phyloP scores from a whole-genome alignment of 1,139 yeast species.

The Debaryomycetaceae sp. region DNA sequence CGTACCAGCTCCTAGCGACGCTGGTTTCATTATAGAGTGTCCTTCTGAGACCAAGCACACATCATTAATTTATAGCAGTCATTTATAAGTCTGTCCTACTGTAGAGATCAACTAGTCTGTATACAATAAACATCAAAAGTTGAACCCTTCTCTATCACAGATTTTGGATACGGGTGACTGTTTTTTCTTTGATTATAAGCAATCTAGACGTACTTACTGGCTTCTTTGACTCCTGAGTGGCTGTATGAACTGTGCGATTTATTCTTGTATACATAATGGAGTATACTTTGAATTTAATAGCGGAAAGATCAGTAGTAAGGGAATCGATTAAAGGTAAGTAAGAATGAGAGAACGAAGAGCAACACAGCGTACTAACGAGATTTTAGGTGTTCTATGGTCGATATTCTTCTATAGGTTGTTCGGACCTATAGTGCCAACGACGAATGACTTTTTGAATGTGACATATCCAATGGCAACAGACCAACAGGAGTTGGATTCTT shows the following conservation, averaged over 20 bases:
- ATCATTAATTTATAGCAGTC: too few relatives aligned
- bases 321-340: slow-evolving; percentile 45
- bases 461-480: slow-evolving; percentile 45
- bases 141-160: not conserved
- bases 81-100: too few relatives aligned
- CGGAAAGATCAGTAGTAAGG: slow-evolving; percentile 42
- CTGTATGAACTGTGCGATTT: not conserved
- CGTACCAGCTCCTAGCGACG: too few relatives aligned
- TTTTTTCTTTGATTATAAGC: not conserved
- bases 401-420: slow-evolving; percentile 69
- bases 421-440: slow-evolving; percentile 60
- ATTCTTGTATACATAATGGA: slow-evolving; percentile 23
- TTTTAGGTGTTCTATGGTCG: slow-evolving; percentile 58
- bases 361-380: slow-evolving; percentile 14
- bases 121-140: not conserved
- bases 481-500: slow-evolving; percentile 40
- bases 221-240: not conserved
- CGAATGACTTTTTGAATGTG: slow-evolving; percentile 40
- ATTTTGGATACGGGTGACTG: not conserved
- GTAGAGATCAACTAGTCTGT: not conserved
- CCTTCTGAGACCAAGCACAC: too few relatives aligned
- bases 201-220: not conserved
- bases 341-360: not conserved
- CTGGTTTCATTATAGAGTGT: too few relatives aligned
- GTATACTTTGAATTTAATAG: slow-evolving; percentile 33